These are phyloP conservation scores for Aureobasidium sp. DNA, from an alignment of 2,329 filamentous ascomycete species.

Conservation along the genomic window DNA sequence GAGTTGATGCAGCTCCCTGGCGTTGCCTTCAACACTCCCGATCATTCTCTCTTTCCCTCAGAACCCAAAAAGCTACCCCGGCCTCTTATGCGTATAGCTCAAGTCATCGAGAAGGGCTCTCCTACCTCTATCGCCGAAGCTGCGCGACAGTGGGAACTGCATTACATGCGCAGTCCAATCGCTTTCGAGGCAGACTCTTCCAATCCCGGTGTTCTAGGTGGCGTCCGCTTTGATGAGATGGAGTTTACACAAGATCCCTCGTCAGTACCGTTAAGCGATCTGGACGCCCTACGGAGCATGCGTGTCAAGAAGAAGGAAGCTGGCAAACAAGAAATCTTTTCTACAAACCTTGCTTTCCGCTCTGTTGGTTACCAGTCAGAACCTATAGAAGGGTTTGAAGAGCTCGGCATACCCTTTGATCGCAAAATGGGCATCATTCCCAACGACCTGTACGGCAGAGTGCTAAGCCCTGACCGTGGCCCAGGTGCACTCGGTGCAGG, in stretches of 20 bases:
- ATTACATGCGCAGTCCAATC: constrained; percentile 74
- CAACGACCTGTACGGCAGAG: constrained; percentile 73
- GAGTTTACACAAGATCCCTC: constrained; percentile 30
- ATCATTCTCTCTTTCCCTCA: constrained; percentile 57
- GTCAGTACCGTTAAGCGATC: constrained; percentile 30
- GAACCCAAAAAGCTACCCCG: constrained; percentile 64
- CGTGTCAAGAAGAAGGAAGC: constrained; percentile 11
- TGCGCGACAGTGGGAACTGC: constrained; percentile 69
- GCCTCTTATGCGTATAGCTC: constrained; percentile 66
- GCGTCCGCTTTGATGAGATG: constrained; percentile 57
- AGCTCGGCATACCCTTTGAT: constrained; percentile 73
- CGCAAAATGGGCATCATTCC: constrained; percentile 63
- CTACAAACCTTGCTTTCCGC: constrained; percentile 70
- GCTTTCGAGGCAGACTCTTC: constrained; percentile 51
- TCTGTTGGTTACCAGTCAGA: constrained; percentile 92
- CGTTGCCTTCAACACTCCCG: constrained; percentile 64
- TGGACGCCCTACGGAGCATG: constrained; percentile 11
- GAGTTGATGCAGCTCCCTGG: constrained; percentile 72
- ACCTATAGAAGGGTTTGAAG: constrained; percentile 63
- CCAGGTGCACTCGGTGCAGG: constrained; percentile 36
- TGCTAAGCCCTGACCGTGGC: constrained; percentile 41
- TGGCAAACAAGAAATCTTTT: constrained; percentile 31
- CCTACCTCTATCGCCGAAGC: constrained; percentile 40
- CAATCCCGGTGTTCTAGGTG: constrained; percentile 46
- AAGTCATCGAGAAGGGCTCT: constrained; percentile 72